These are phyloP conservation scores for Gossypium davidsonii DNA, from an alignment of 441 rosid genomes.

Conservation along the genomic window DNA sequence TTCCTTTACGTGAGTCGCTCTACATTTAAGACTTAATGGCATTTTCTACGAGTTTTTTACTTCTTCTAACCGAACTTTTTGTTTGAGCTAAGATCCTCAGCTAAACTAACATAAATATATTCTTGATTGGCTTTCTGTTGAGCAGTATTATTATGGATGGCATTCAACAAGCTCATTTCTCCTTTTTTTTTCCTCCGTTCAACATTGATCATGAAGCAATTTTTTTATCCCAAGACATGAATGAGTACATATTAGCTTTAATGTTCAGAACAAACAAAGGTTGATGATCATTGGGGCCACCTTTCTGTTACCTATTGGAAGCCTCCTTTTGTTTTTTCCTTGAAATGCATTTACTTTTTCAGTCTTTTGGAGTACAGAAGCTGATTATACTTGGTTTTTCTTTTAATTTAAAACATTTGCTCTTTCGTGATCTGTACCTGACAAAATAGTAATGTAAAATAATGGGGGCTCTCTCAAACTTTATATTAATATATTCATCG, in stretches of 20 bases:
- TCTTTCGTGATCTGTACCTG: not conserved
- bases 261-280: slow-evolving; percentile 20
- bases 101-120: not conserved
- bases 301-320: not conserved
- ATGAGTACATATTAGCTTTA: slow-evolving; percentile 17
- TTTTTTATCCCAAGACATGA: not conserved
- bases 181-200: not conserved
- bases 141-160: not conserved
- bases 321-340: slow-evolving; percentile 16
- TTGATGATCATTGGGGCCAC: slow-evolving; percentile 25
- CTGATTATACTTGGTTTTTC: slow-evolving; percentile 9
- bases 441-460: not conserved
- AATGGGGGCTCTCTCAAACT: not conserved
- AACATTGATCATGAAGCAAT: slow-evolving; percentile 5
- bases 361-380: slow-evolving; percentile 19
- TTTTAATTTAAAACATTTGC: not conserved
- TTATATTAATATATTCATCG: not conserved
- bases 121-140: not conserved
- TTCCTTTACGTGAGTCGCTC: not conserved
- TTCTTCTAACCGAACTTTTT: slow-evolving; percentile 13
- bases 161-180: not conserved
- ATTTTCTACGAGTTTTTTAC: slow-evolving; percentile 2
- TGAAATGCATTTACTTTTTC: slow-evolving; percentile 28
- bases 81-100: slow-evolving; percentile 10
- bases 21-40: not conserved